These are phyloP conservation scores for Phalaenopsis hybrid DNA, from an alignment of 116 monocot genomes.

Conservation along the genomic window DNA sequence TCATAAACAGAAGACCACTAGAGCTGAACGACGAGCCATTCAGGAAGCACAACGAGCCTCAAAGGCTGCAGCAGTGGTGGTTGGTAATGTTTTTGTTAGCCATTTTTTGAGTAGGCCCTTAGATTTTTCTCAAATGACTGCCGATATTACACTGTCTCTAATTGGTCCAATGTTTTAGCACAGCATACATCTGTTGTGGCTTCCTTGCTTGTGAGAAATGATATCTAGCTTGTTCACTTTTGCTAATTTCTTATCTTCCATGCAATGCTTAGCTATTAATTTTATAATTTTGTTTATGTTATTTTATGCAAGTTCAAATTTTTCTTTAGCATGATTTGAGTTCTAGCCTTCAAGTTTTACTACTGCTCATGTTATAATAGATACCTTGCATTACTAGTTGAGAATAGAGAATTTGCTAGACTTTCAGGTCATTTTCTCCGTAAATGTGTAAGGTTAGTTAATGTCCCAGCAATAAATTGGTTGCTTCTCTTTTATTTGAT, in stretches of 20 bases:
- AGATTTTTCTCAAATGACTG: neutral
- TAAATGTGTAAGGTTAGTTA: neutral
- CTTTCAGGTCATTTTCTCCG: neutral
- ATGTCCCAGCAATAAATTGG: neutral
- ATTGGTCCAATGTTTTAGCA: neutral
- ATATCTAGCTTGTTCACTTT: neutral
- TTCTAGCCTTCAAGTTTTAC: neutral
- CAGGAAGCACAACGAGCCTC: slow-evolving; percentile 95
- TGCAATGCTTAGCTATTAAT: neutral
- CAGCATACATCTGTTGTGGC: neutral
- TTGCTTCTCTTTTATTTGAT: neutral
- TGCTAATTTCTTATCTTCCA: neutral
- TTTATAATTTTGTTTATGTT: neutral
- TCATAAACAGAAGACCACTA: slow-evolving; percentile 62
- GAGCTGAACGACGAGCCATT: slow-evolving; percentile 86
- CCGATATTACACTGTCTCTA: neutral
- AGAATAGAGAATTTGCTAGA: neutral
- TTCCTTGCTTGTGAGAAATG: slow-evolving; percentile 2
- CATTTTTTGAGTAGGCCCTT: neutral
- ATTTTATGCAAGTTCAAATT: neutral
- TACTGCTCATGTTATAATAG: neutral
- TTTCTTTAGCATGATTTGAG: neutral
- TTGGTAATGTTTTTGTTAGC: slow-evolving; percentile 28
- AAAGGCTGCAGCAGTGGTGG: slow-evolving; percentile 72
- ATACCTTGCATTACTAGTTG: neutral